These are phyloP conservation scores for Pulveroboletus sp. DNA, from an alignment of 1,284 basidiomycete species.

Conservation along the genomic window DNA sequence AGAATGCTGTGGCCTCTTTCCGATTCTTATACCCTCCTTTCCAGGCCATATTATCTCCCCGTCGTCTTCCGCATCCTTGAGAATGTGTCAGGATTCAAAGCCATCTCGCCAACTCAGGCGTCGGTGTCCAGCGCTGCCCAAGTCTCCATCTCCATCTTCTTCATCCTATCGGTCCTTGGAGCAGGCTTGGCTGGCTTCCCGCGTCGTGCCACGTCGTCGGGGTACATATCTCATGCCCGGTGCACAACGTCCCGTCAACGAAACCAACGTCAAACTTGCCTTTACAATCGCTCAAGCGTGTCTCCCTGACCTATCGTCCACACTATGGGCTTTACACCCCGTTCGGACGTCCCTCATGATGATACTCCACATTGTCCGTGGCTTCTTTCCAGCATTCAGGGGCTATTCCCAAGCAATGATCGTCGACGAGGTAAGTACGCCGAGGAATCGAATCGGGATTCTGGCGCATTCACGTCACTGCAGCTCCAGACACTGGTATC, in stretches of 20 bases:
- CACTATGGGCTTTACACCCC: constrained; percentile 69
- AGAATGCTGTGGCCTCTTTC: constrained; percentile 35
- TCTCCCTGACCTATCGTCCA: constrained; percentile 54
- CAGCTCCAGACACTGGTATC: constrained; percentile 68
- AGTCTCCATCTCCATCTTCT: constrained; percentile 14
- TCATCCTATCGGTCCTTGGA: constrained; percentile 43
- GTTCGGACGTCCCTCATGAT: constrained; percentile 65
- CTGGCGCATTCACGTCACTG: constrained; percentile 14
- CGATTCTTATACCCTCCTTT: constrained; percentile 36
- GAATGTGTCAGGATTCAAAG: constrained; percentile 34
- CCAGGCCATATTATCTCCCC: constrained; percentile 20
- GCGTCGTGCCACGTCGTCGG: constrained; percentile 46
- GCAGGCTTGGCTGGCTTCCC: constrained; percentile 66
- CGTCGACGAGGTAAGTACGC: constrained; percentile 67
- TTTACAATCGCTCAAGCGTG: constrained; percentile 53
- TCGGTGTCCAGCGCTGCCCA: constrained; percentile 27
- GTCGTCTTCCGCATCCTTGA: constrained; percentile 17
- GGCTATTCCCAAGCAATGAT: constrained; percentile 82
- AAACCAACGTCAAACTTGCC: constrained; percentile 57
- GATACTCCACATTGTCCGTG: constrained; percentile 65
- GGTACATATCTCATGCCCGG: constrained; percentile 59
- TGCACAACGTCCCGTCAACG: constrained; percentile 59
- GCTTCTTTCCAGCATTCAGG: constrained; percentile 74
- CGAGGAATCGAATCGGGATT: background rate
- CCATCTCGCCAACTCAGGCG: constrained; percentile 23